Conservation (phyloP, 805 yeast genomes). For the Nematodospora valgi region DNA sequence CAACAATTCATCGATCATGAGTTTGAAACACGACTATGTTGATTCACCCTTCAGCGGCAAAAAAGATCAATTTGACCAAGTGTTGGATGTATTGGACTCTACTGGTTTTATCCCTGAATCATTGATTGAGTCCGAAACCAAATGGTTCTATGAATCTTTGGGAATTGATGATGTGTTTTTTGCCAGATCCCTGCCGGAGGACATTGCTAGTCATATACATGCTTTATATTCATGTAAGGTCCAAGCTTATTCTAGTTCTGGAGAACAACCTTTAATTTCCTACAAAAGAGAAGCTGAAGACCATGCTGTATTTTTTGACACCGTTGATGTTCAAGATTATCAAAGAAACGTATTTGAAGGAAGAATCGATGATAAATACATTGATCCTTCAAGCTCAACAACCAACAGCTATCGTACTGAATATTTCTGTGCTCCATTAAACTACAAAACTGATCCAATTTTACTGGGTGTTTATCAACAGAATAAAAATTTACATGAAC, state of each 20-base stretch:
- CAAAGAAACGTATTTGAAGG: slow-evolving; percentile 57
- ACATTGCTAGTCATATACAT: slow-evolving; percentile 79
- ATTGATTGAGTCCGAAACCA: slow-evolving; percentile 79
- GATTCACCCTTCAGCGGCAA: slow-evolving; percentile 76
- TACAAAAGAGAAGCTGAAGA: slow-evolving; percentile 77
- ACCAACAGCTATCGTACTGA: slow-evolving; percentile 64
- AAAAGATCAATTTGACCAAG: slow-evolving; percentile 74
- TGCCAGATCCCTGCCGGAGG: slow-evolving; percentile 77
- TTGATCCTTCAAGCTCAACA: slow-evolving; percentile 48
- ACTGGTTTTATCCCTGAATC: slow-evolving; percentile 88
- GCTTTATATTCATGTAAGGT: slow-evolving; percentile 90
- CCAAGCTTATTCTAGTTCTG: slow-evolving; percentile 56
- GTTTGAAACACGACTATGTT: slow-evolving; percentile 59
- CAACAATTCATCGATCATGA: slow-evolving; percentile 27
- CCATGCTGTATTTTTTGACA: slow-evolving; percentile 89
- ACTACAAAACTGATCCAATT: slow-evolving; percentile 43
- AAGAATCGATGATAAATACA: slow-evolving; percentile 76
- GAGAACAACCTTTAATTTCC: slow-evolving; percentile 56
- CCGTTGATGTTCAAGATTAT: slow-evolving; percentile 32
- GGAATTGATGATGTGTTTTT: slow-evolving; percentile 93
- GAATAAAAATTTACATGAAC: slow-evolving; percentile 35
- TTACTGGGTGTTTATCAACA: slow-evolving; percentile 36
- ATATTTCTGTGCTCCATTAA: slow-evolving; percentile 67
- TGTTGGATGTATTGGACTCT: slow-evolving; percentile 74
- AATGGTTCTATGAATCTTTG: slow-evolving; percentile 81